phyloP scores from a whole-genome alignment of 1,284 basidiomycete species.

The Ganoderma lucidum region DNA sequence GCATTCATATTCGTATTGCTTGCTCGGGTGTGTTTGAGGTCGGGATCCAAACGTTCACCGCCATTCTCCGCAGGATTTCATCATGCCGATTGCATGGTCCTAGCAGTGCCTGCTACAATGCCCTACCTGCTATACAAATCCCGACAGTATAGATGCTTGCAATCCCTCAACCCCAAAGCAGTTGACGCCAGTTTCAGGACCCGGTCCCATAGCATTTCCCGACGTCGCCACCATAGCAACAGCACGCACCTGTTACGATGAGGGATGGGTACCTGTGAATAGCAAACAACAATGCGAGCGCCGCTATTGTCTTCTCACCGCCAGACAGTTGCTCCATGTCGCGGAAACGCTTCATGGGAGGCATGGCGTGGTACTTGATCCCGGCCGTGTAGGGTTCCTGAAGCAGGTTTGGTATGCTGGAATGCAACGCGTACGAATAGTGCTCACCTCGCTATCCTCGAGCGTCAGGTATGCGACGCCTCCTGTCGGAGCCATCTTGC shows the following conservation, averaged over 20 bases:
- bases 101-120: too few species aligned
- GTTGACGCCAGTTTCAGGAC: too few species aligned
- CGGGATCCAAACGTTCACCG: too few species aligned
- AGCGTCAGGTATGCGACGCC: constrained; percentile 96
- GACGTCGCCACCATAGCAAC: too few species aligned
- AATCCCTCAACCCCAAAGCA: too few species aligned
- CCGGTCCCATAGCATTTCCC: too few species aligned
- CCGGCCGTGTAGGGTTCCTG: constrained; percentile 96
- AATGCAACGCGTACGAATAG: background rate
- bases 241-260: background rate
- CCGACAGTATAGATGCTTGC: too few species aligned
- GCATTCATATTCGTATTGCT: too few species aligned
- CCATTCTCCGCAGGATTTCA: too few species aligned
- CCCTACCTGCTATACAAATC: too few species aligned
- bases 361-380: constrained; percentile 99
- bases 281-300: constrained; percentile 93
- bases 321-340: constrained; percentile 99
- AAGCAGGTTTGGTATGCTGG: background rate
- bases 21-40: too few species aligned
- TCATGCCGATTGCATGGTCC: too few species aligned
- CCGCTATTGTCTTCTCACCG: constrained; percentile 98
- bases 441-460: constrained; percentile 90
- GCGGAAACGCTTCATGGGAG: constrained; percentile 98
- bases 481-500: constrained; percentile 91
- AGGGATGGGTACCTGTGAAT: constrained; percentile 79